Evolutionary conservation across 2,329 filamentous ascomycete species (phyloP).

Genomic region (Sclerotiophoma versabilis): DNA sequence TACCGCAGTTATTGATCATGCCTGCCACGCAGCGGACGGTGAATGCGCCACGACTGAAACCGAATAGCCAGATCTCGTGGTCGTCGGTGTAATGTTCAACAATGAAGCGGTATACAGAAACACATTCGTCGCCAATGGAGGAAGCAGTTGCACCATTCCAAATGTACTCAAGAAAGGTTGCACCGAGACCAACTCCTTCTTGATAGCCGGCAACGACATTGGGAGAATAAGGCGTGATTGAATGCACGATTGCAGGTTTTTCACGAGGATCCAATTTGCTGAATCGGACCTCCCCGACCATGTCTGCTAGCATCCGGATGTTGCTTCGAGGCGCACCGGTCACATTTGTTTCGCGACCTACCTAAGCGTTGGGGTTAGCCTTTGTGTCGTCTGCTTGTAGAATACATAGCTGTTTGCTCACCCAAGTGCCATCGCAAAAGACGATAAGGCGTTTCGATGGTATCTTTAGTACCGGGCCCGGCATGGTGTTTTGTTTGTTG

Average conservation of each 20-base stretch:
- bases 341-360: conserved; percentile 42
- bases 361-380: neutral
- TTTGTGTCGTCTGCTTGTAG: neutral
- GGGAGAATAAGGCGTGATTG: conserved; percentile 21
- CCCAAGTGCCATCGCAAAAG: conserved; percentile 49
- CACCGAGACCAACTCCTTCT: conserved; percentile 46
- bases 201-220: conserved; percentile 46
- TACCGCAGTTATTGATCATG: conserved; percentile 54
- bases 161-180: conserved; percentile 47
- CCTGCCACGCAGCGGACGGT: conserved; percentile 54
- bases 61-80: conserved; percentile 55
- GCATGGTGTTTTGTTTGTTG: conserved; percentile 15
- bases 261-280: conserved; percentile 7
- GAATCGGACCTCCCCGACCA: conserved; percentile 39
- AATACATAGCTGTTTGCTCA: neutral
- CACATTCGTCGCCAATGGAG: conserved; percentile 46
- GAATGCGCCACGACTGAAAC: conserved; percentile 56
- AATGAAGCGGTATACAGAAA: conserved; percentile 46
- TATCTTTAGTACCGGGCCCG: conserved; percentile 7
- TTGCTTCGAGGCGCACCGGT: conserved; percentile 40
- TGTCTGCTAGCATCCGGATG: conserved; percentile 41
- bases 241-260: conserved; percentile 30
- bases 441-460: conserved; percentile 38
- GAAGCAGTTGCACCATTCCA: conserved; percentile 48
- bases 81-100: conserved; percentile 43